Evolutionary conservation across 495 filamentous ascomycete genomes (phyloP), one percentile per base, ranked within the genome.

Genomic region (Talaromyces proteolyticus): DNA sequence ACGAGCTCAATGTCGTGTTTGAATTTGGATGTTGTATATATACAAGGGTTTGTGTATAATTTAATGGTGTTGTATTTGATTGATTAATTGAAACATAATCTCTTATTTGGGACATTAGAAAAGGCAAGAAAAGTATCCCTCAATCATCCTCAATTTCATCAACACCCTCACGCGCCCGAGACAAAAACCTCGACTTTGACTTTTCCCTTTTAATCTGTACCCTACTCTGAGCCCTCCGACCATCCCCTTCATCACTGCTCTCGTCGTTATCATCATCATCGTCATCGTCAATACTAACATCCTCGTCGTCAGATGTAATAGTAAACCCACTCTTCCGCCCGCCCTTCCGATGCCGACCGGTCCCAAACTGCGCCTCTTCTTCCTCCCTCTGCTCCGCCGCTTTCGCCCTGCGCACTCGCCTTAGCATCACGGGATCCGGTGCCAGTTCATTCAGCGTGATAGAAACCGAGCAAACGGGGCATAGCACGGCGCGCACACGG

Each of bases 401-500:
- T 1, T 73, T 60, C 3, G 56, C 56, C 2, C 65, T 48, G 8
- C 61, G 60, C 20, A 77, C 69, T 23, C 69, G 63, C 20, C 74
- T 60, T 1, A 74, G 23, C 21, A 79, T 47, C 17, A 70, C 69
- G 1, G 67, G 57, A 51, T 79, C 72, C 7, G 58, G 44, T 23
- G 59, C 61, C n/a, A 79, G 55, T 56, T 78, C 73, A 16, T 51
- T 53, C 16, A 52, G 55, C 11, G 72, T 67, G 44, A 79, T 48
- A 2, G 61, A 51, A 22, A 62, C 63, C 8, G 61, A 61, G 49
- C 77, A 81, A 0, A 76, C 72, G 0, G 77, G 77, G 47, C 77
- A 81, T 42, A 73, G 69, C 25, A 77, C 64, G 0, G 58, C 56
- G 42, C 62, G 60, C 6, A 65, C 50, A 11, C 60, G 53, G 11